Conservation (phyloP, 805 yeast genomes). For the Cyberlindnera sargentensis region DNA sequence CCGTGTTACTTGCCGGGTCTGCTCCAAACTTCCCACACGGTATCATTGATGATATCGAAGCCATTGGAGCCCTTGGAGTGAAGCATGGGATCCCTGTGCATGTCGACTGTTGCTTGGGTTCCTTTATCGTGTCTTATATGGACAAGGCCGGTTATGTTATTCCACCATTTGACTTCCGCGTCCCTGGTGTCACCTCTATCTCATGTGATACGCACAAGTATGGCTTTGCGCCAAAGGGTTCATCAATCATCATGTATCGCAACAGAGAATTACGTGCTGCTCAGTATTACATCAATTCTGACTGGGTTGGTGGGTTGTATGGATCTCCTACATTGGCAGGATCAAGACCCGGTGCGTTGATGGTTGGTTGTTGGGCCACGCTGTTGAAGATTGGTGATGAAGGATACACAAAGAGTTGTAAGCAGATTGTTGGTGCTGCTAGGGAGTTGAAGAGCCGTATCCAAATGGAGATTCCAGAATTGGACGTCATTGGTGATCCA, state of each 20-base stretch:
- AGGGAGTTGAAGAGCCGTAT: slow-evolving; percentile 46
- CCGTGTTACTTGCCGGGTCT: slow-evolving; percentile 82
- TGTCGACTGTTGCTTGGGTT: slow-evolving; percentile 94
- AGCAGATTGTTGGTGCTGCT: slow-evolving; percentile 61
- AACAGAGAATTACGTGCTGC: slow-evolving; percentile 54
- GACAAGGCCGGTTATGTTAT: slow-evolving; percentile 49
- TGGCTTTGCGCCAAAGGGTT: slow-evolving; percentile 98
- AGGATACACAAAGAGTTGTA: slow-evolving; percentile 70
- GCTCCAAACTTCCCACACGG: slow-evolving; percentile 99
- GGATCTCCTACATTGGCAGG: slow-evolving; percentile 98
- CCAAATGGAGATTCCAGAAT: slow-evolving; percentile 41
- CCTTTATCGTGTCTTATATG: slow-evolving; percentile 79
- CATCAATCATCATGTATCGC: slow-evolving; percentile 88
- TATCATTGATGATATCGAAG: slow-evolving; percentile 81
- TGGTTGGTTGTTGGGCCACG: slow-evolving; percentile 99
- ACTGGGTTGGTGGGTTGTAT: slow-evolving; percentile 93
- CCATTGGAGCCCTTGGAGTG: slow-evolving; percentile 51
- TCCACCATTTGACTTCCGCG: slow-evolving; percentile 69
- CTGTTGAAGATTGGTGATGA: slow-evolving; percentile 71
- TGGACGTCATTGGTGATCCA: slow-evolving; percentile 82
- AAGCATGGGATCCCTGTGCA: slow-evolving; percentile 75
- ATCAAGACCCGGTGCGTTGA: slow-evolving; percentile 92
- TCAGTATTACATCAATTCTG: slow-evolving; percentile 78
- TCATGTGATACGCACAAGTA: slow-evolving; percentile 99
- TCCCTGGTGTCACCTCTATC: slow-evolving; percentile 92